These are phyloP conservation scores for Dillenia suffruticosa DNA, from an alignment of 164 flowering plant species.

Conservation along the genomic window DNA sequence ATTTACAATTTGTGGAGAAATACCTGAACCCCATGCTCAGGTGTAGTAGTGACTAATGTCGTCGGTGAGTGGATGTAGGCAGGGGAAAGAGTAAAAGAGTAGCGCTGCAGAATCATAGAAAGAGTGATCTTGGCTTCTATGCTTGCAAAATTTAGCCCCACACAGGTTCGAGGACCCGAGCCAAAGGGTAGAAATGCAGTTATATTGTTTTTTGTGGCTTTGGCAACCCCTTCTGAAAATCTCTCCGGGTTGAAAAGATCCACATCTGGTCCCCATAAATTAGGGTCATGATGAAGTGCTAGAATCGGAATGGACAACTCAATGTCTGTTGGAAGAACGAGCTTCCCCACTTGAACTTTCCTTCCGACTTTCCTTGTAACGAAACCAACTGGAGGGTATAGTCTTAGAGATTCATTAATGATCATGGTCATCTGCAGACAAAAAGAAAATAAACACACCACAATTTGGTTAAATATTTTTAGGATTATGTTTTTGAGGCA, in stretches of 20 bases:
- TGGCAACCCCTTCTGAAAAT: not conserved
- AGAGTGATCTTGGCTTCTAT: not conserved
- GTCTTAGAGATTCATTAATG: conserved; percentile 11
- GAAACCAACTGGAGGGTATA: not conserved
- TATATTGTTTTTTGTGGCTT: not conserved
- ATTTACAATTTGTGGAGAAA: not conserved
- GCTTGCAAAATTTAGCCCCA: not conserved
- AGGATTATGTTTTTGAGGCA: too few relatives aligned
- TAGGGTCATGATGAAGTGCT: not conserved
- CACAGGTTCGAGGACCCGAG: not conserved
- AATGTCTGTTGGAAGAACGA: not conserved
- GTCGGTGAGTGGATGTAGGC: not conserved
- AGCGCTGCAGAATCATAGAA: not conserved
- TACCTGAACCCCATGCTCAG: conserved; percentile 3
- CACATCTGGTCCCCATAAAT: not conserved
- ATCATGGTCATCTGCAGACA: conserved; percentile 8
- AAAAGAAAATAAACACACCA: not conserved
- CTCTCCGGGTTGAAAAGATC: not conserved
- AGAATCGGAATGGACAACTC: not conserved
- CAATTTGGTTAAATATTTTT: too few relatives aligned
- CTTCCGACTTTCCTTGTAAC: not conserved
- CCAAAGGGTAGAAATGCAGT: not conserved
- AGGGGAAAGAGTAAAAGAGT: not conserved
- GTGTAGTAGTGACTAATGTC: not conserved
- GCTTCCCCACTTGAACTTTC: not conserved